Evolutionary conservation across 2,329 filamentous ascomycete species (phyloP).

Genomic region (Tolypocladium ovalisporum): DNA sequence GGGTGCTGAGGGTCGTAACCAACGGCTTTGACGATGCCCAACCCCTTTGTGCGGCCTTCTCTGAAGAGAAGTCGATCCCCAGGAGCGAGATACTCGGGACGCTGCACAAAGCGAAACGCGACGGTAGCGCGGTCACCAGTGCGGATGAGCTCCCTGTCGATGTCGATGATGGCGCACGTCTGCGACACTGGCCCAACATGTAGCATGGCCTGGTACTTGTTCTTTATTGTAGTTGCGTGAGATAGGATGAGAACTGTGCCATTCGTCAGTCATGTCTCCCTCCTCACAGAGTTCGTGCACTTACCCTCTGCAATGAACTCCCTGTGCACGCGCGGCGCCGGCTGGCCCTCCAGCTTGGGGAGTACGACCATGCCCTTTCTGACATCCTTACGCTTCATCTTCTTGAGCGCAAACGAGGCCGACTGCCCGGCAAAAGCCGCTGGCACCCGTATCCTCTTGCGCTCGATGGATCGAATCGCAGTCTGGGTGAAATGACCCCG

Average conservation of each 20-base stretch:
- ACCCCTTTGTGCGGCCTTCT: slow-evolving; percentile 86
- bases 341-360: slow-evolving; percentile 65
- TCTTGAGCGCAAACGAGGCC: slow-evolving; percentile 81
- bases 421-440: slow-evolving; percentile 86
- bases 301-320: slow-evolving; percentile 71
- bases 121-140: slow-evolving; percentile 91
- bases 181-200: slow-evolving; percentile 92
- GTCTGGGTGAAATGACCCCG: slow-evolving; percentile 84
- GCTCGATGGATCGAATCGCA: slow-evolving; percentile 82
- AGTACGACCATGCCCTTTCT: slow-evolving; percentile 97
- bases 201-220: slow-evolving; percentile 94
- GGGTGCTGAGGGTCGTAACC: slow-evolving; percentile 66
- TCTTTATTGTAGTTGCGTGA: slow-evolving; percentile 94
- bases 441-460: slow-evolving; percentile 82
- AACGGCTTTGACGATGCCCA: slow-evolving; percentile 86
- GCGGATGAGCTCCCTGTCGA: slow-evolving; percentile 89
- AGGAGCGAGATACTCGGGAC: slow-evolving; percentile 81
- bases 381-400: slow-evolving; percentile 81
- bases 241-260: slow-evolving; percentile 73
- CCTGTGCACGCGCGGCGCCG: slow-evolving; percentile 57
- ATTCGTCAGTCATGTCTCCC: background rate
- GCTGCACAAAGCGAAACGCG: slow-evolving; percentile 87
- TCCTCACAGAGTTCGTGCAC: slow-evolving; percentile 2
- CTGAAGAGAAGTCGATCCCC: slow-evolving; percentile 88
- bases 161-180: slow-evolving; percentile 94